Conservation (phyloP, 192 early-diverging fungal species). For the Phycomyces blakesleeanus region DNA sequence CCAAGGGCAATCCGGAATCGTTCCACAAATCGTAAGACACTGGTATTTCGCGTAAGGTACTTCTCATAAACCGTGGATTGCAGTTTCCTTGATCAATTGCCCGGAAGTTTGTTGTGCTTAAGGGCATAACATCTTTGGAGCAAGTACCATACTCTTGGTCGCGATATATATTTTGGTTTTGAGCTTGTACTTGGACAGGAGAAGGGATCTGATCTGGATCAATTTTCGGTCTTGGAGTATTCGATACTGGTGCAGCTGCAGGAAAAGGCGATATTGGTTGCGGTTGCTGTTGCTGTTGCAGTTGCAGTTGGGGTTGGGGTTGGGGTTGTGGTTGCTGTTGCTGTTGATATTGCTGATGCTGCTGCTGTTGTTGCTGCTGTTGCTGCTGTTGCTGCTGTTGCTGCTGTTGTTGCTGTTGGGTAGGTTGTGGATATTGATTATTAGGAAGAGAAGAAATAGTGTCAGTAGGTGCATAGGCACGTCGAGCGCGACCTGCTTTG, state of each 20-base stretch:
- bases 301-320: not conserved
- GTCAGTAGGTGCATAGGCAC: not conserved
- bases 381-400: not conserved
- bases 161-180: slow-evolving; percentile 70
- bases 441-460: not conserved
- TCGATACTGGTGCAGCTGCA: no score
- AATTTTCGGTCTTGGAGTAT: slow-evolving; percentile 58
- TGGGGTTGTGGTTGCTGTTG: not conserved
- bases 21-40: slow-evolving; percentile 75
- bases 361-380: not conserved
- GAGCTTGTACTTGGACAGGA: slow-evolving; percentile 78
- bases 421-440: not conserved
- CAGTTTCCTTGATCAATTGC: slow-evolving; percentile 91
- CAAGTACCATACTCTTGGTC: slow-evolving; percentile 70
- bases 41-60: slow-evolving; percentile 87
- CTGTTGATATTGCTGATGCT: not conserved
- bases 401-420: not conserved
- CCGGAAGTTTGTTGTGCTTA: slow-evolving; percentile 75
- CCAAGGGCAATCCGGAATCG: slow-evolving; percentile 78
- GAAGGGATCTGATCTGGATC: slow-evolving; percentile 95
- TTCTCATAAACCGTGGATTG: slow-evolving; percentile 87
- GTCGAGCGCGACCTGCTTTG: not conserved
- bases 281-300: not conserved
- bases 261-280: not conserved
- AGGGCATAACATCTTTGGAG: slow-evolving; percentile 65